A percentile compares a stretch with the other conserved stretches of the same genome.
These are phyloP conservation scores for Termitomyces sp. DNA, from an alignment of 768 basidiomycete genomes.

Conservation along the genomic window DNA sequence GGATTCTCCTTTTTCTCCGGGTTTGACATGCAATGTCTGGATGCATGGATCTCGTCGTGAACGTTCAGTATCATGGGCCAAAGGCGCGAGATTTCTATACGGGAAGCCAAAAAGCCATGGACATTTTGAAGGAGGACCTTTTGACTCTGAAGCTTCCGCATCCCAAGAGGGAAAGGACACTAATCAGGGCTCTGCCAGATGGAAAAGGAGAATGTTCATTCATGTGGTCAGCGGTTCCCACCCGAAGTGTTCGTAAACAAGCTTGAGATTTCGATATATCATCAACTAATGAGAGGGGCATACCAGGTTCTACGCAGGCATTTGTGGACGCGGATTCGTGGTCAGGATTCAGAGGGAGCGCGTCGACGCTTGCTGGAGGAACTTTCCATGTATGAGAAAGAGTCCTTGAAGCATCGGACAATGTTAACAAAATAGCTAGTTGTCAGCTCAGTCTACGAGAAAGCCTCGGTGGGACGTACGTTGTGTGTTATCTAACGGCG, in stretches of 20 bases:
- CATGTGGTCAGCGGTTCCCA: conserved; percentile 9
- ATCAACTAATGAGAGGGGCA: not conserved
- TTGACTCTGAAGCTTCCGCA: conserved; percentile 29
- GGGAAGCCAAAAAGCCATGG: conserved; percentile 19
- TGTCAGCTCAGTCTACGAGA: conserved; percentile 5
- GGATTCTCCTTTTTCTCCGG: not conserved
- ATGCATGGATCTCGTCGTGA: conserved; percentile 23
- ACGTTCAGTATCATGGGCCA: conserved; percentile 26
- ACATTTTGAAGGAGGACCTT: conserved; percentile 28
- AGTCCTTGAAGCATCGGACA: not conserved
- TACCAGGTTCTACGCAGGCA: conserved; percentile 18
- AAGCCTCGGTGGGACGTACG: conserved; percentile 5
- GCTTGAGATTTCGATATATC: not conserved
- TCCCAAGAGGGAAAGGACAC: conserved; percentile 30
- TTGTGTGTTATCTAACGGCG: not conserved
- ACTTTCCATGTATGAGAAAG: conserved; percentile 24
- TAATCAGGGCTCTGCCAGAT: conserved; percentile 17
- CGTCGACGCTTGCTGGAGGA: conserved; percentile 12
- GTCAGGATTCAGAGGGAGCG: conserved; percentile 4
- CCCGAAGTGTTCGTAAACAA: not conserved
- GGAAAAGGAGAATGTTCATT: conserved; percentile 23
- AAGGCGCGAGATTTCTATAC: conserved; percentile 32
- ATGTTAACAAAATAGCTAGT: conserved; percentile 2
- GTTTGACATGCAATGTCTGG: not conserved
- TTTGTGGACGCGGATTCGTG: conserved; percentile 7